Evolutionary conservation across 148 eudicot species (phyloP), one percentile per base, ranked within the genome.

Genomic region (Amaranthus hypochondriacus): DNA sequence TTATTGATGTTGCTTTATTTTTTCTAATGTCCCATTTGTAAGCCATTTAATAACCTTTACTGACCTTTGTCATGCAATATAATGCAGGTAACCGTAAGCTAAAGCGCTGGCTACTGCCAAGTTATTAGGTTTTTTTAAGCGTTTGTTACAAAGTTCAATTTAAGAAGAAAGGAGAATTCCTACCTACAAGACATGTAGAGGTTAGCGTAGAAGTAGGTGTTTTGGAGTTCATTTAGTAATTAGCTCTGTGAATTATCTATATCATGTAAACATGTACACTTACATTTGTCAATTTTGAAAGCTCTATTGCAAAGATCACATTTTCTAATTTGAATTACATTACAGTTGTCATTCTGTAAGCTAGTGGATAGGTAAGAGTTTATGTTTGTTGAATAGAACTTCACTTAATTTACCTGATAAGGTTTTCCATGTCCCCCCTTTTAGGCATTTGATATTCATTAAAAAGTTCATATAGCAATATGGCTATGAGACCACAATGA

Each of bases 41-140:
- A 51, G 51, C 55, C 9, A 58, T 43, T 61, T 70, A 48, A 55
- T 59, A 65, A 58, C 52, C 44, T 71, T 61, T 14, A 18, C 49
- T 79, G 59, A 76, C 21, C 52, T 1, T 43, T 0, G 18, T 66
- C 18, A 4, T 66, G 57, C 51, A 51, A 47, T 39, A 52, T 44
- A n/a, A 42, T 87, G 85, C 84, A 88, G 96, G 76, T 71, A 80
- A 77, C 74, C 52, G 58, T 18, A 82, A 79, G 82, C 69, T 73
- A 66, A 90, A 78, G 80, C 66, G 64, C 63, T 75, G 68, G 44
- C 10, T 14, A 60, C 68, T 11, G 71, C 53, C 75, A 68, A 76
- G 71, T 75, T 59, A 9, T 72, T 48, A 73, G 72, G 78, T 83
- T 88, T 77, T n/a, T 84, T 90, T 68, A 92, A 88, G 83, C 83